Evolutionary conservation across 202 grass and related monocot species (phyloP).

Genomic region (Schoenoplectus tabernaemontani): DNA sequence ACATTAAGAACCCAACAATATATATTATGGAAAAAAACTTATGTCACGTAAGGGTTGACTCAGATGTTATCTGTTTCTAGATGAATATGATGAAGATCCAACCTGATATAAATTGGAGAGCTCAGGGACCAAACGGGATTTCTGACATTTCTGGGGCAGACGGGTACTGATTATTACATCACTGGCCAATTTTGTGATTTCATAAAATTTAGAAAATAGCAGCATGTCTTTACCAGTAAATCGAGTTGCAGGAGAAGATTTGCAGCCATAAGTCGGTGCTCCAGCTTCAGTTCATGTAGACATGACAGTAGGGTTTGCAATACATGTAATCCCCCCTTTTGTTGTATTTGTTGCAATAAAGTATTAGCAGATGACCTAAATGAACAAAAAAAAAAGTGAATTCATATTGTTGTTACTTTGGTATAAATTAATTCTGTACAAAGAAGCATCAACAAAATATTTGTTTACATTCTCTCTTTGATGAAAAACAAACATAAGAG

Average conservation of each 20-base stretch:
- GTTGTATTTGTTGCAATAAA: constrained; percentile 58
- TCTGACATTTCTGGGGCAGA: neutral
- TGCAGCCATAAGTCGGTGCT: constrained; percentile 75
- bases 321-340: constrained; percentile 53
- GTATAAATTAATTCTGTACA: neutral
- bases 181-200: neutral
- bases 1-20: neutral
- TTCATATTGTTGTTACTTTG: neutral
- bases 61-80: neutral
- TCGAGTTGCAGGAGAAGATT: constrained; percentile 89
- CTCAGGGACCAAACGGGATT: neutral
- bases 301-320: constrained; percentile 75
- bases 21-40: neutral
- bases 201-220: constrained; percentile 1
- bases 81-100: neutral
- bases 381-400: constrained; percentile 16
- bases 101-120: neutral
- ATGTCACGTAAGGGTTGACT: neutral
- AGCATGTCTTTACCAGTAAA: constrained; percentile 56
- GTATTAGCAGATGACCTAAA: constrained; percentile 67
- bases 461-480: neutral
- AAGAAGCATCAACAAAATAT: neutral
- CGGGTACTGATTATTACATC: neutral
- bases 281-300: constrained; percentile 63
- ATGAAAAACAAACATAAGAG: neutral